Evolutionary conservation across 1,284 basidiomycete genomes (phyloP).

Genomic region (Moesziomyces parantarcticus): DNA sequence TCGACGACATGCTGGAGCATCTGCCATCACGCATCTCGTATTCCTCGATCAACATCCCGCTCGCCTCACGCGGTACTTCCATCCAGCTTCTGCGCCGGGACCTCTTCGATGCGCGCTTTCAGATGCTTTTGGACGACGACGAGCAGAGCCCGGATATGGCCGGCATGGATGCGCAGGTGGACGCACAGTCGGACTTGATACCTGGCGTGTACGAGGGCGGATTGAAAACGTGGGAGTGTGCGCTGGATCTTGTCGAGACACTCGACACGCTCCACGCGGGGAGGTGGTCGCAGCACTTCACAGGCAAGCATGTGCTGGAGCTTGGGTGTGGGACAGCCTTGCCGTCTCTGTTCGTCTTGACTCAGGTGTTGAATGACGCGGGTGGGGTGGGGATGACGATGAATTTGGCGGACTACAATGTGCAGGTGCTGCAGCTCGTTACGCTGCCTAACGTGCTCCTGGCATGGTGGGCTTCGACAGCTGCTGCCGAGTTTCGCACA

Average conservation of each 20-base stretch:
- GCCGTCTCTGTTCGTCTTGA: slow-evolving; percentile 80
- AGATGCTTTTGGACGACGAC: slow-evolving; percentile 76
- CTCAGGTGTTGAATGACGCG: slow-evolving; percentile 72
- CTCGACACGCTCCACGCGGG: slow-evolving; percentile 35
- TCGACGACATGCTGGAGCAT: slow-evolving; percentile 26
- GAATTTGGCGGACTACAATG: slow-evolving; percentile 94
- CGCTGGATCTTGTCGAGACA: slow-evolving; percentile 78
- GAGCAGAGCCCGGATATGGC: background rate
- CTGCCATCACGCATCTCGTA: slow-evolving; percentile 51
- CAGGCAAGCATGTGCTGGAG: slow-evolving; percentile 65
- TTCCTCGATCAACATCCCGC: slow-evolving; percentile 34
- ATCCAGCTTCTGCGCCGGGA: slow-evolving; percentile 78
- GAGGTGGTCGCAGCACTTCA: slow-evolving; percentile 6
- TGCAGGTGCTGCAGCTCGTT: slow-evolving; percentile 80
- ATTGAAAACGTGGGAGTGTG: slow-evolving; percentile 97
- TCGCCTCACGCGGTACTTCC: slow-evolving; percentile 1
- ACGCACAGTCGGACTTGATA: slow-evolving; percentile 82
- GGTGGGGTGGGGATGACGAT: slow-evolving; percentile 71
- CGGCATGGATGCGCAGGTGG: slow-evolving; percentile 22
- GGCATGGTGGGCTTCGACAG: slow-evolving; percentile 70
- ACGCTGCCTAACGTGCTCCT: slow-evolving; percentile 82
- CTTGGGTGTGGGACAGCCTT: slow-evolving; percentile 92
- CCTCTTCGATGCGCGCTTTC: slow-evolving; percentile 92
- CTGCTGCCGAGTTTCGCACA: slow-evolving; percentile 20
- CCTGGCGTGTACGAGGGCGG: slow-evolving; percentile 95